These are phyloP conservation scores for Cryptosporidium viatorum DNA, from an alignment of 169 alveolate genomes.

Conservation along the genomic window DNA sequence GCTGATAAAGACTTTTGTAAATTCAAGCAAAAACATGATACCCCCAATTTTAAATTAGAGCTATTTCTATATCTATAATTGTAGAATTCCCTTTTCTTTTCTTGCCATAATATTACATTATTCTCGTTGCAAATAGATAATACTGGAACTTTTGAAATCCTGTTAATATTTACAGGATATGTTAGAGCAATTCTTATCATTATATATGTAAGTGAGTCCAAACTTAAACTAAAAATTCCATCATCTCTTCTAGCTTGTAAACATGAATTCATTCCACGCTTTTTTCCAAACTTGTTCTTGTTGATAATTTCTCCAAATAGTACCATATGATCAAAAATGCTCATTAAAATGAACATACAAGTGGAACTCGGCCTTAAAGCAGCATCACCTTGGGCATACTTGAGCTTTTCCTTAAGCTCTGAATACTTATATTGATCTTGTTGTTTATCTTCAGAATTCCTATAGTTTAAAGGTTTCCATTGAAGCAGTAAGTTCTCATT, in stretches of 20 bases:
- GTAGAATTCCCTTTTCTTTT: conserved; percentile 13
- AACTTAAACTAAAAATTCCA: conserved; percentile 12
- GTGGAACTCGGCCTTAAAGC: conserved; percentile 65
- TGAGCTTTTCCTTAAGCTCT: conserved; percentile 18
- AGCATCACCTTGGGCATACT: conserved; percentile 24
- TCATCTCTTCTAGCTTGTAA: not conserved
- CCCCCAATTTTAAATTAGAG: not conserved
- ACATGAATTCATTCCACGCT: not conserved
- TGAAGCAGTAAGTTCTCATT: conserved; percentile 52
- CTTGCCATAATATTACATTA: conserved; percentile 6
- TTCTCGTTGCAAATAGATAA: conserved; percentile 7
- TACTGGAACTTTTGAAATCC: conserved; percentile 33
- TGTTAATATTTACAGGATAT: conserved; percentile 49
- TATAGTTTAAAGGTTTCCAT: conserved; percentile 50
- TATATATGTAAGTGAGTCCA: conserved; percentile 58
- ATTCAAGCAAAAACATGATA: conserved; percentile 23
- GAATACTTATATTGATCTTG: not conserved
- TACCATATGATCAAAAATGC: conserved; percentile 55
- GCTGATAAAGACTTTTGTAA: conserved; percentile 1
- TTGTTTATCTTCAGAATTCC: not conserved
- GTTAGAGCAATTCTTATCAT: conserved; percentile 52
- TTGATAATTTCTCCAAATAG: conserved; percentile 50
- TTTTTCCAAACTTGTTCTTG: not conserved
- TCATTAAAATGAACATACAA: conserved; percentile 11
- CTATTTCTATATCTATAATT: conserved; percentile 10